Base-by-base conservation (phyloP, 306 rosid genomes). In the Pachyrhizus erosus region DNA sequence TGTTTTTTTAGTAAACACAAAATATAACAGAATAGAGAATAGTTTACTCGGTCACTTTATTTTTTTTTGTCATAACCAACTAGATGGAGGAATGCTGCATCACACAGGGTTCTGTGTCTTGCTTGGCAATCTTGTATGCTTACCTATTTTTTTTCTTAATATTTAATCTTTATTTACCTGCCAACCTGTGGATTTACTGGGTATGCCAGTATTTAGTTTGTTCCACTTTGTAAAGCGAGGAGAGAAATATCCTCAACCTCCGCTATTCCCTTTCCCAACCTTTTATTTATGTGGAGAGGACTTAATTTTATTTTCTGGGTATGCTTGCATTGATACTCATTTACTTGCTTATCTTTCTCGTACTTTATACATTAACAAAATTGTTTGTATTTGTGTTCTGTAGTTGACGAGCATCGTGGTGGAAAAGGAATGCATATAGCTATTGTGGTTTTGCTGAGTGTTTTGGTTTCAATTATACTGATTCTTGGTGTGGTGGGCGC, bases 391-490 rank as follows among this genome's bases (percentile, higher is more conserved):
- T 33, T 39, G 45, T 84, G 48, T 67, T 83, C 14, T 86, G 82
- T 75, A 95, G 99, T 42, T 4, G 70, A 33, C 11, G 72, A 71
- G 29, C 88, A 39, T 21, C 70, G 15, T 8, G 75, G 73, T 21
- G 79, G 78, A 71, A 88, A 81, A 78, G 80, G 88, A 87, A 69
- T 70, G 89, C 89, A 79, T 67, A 65, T 87, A 69, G 89, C 87
- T 61, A 24, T 85, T 43, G 67, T 85, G 72, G 75, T 95, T 66
- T 69, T 88, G 77, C 88, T 95, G 42, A 66, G 87, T 82, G 84
- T 15, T 58, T 61, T 80, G 27, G 79, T 80, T 33, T 75, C 88
- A 57, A 67, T 82, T 3, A 71, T 80, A 40, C 66, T 86, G 10
- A 62, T 83, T 65, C 5, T 88, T 17, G 92, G 92, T 67, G 75